Evolutionary conservation across 2,329 filamentous ascomycete genomes (phyloP).

Genomic region (Nemania sp.): DNA sequence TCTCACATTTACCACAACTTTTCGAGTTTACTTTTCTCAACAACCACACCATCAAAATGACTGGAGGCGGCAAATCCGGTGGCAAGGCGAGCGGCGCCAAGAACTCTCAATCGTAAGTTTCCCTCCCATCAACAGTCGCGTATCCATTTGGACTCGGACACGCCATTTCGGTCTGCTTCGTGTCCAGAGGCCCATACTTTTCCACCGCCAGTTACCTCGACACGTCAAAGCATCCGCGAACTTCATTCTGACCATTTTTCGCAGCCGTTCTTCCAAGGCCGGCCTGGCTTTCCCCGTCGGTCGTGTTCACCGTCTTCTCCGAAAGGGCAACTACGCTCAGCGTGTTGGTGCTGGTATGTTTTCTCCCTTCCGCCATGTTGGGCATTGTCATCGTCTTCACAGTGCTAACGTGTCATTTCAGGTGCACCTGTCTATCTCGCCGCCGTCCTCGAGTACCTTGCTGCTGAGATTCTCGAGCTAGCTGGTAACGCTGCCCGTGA

Average conservation of each 20-base stretch:
- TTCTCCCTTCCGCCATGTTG: not conserved
- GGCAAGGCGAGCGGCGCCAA: conserved; percentile 99
- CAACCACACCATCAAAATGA: conserved; percentile 77
- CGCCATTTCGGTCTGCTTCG: conserved; percentile 1
- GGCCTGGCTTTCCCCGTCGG: conserved; percentile 98
- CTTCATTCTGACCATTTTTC: conserved; percentile 45
- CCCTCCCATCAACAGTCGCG: conserved; percentile 1
- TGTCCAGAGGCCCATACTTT: no score
- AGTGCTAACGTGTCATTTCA: conserved; percentile 22
- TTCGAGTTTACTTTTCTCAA: conserved; percentile 29
- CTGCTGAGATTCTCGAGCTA: conserved; percentile 97
- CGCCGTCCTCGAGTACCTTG: conserved; percentile 96
- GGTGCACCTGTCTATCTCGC: conserved; percentile 92
- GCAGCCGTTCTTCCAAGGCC: conserved; percentile 96
- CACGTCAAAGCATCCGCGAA: conserved; percentile 17
- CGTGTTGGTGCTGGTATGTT: conserved; percentile 82
- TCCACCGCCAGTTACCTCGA: conserved; percentile 48
- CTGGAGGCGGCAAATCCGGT: conserved; percentile 99
- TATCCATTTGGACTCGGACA: not conserved
- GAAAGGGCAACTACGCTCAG: conserved; percentile 99
- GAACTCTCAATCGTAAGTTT: conserved; percentile 96
- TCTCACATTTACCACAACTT: conserved; percentile 24
- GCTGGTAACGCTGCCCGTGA: conserved; percentile 98
- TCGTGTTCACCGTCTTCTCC: conserved; percentile 97
- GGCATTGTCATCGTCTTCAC: conserved; percentile 38